These are phyloP conservation scores for Xylariaceae sp. DNA, from an alignment of 2,329 filamentous ascomycete species.

Conservation along the genomic window DNA sequence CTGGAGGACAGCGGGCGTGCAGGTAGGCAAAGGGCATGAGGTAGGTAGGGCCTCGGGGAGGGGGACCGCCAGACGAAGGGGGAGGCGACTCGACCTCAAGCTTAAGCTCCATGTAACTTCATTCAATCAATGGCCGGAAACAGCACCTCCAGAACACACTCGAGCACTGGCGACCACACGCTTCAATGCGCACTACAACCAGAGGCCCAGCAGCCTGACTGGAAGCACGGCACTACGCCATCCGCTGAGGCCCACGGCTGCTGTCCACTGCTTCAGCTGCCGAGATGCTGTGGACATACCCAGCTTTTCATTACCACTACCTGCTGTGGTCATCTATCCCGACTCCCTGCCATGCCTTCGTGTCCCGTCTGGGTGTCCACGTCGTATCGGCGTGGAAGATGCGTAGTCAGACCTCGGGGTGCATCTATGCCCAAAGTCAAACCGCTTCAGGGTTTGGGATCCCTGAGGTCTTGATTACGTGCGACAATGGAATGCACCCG, in stretches of 20 bases:
- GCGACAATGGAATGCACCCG: conserved; percentile 7
- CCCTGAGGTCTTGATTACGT: neutral
- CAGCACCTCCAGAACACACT: neutral
- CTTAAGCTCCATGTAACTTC: no score
- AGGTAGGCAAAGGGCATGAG: conserved; percentile 7
- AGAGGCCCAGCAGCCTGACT: conserved; percentile 14
- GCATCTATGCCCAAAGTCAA: no score
- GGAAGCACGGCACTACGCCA: conserved; percentile 16
- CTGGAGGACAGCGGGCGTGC: conserved; percentile 6
- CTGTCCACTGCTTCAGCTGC: neutral
- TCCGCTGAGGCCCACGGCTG: conserved; percentile 6
- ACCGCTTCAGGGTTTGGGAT: no score
- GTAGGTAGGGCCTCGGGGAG: conserved; percentile 6
- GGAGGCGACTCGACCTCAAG: no score
- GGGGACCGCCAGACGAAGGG: neutral
- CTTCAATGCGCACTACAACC: no score
- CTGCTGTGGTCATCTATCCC: no score
- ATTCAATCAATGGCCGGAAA: neutral
- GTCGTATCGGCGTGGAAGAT: neutral
- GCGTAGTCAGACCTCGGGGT: neutral
- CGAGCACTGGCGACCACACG: neutral
- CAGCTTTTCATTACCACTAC: no score
- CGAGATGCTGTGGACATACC: no score
- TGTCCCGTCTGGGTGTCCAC: neutral
- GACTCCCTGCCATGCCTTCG: no score